Conservation (phyloP, 768 basidiomycete genomes). For the Auricularia sp. region DNA sequence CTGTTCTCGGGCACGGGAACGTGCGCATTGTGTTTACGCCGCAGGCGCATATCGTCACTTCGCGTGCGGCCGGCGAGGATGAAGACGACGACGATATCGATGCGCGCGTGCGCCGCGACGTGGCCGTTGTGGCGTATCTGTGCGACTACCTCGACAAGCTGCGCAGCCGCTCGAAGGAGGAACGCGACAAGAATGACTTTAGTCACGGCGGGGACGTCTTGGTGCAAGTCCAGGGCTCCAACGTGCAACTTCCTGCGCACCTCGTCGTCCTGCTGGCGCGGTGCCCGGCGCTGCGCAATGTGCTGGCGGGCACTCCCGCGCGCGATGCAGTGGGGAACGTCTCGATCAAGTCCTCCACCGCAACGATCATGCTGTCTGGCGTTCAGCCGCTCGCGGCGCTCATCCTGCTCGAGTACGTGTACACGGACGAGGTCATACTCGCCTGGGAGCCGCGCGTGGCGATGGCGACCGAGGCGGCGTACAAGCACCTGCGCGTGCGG, state of each 20-base stretch:
- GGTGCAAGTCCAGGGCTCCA: conserved; percentile 17
- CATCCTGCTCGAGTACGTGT: conserved; percentile 75
- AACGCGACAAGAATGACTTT: not conserved
- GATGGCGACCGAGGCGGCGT: conserved; percentile 29
- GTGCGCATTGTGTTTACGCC: conserved; percentile 15
- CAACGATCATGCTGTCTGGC: conserved; percentile 34
- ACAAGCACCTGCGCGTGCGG: conserved; percentile 31
- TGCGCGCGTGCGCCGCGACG: conserved; percentile 25
- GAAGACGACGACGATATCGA: conserved; percentile 32
- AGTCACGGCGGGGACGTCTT: conserved; percentile 5
- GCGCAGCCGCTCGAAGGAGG: not conserved
- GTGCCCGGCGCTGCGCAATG: not conserved
- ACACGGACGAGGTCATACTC: conserved; percentile 72
- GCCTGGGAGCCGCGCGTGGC: conserved; percentile 74
- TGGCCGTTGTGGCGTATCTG: conserved; percentile 9
- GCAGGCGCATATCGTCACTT: conserved; percentile 12
- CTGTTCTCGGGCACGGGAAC: conserved; percentile 11
- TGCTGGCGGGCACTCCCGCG: not conserved
- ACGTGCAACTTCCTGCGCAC: conserved; percentile 2
- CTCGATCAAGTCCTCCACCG: conserved; percentile 18
- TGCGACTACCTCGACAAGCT: not conserved
- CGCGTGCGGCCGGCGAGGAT: conserved; percentile 4
- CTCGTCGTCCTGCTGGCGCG: not conserved
- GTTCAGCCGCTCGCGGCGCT: conserved; percentile 59
- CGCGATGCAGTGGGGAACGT: conserved; percentile 12